Conservation (phyloP, 1,284 basidiomycete genomes). For the Apiotrichum gracile region DNA sequence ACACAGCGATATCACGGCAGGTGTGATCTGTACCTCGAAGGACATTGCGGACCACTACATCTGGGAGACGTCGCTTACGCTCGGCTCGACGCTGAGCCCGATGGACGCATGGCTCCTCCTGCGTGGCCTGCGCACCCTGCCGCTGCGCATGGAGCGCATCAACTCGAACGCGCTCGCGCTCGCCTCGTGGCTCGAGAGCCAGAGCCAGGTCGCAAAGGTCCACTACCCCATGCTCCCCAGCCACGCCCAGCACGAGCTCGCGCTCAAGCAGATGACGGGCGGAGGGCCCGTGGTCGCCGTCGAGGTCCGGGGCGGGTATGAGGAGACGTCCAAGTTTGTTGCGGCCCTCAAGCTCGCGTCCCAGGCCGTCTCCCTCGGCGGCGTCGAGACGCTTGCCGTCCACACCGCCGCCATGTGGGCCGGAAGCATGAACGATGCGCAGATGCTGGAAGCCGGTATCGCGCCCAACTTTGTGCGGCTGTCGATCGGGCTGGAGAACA, state of each 20-base stretch:
- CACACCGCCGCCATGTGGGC: constrained; percentile 11
- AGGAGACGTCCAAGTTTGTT: constrained; percentile 5
- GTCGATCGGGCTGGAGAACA: constrained; percentile 9
- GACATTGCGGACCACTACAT: not conserved
- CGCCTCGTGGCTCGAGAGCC: constrained; percentile 7
- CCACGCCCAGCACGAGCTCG: constrained; percentile 10
- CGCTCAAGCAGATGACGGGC: constrained; percentile 11
- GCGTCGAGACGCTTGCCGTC: not conserved
- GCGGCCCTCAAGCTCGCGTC: constrained; percentile 7
- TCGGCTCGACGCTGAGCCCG: constrained; percentile 9
- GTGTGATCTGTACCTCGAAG: constrained; percentile 7
- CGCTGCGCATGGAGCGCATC: constrained; percentile 12
- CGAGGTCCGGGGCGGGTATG: constrained; percentile 8
- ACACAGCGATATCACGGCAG: constrained; percentile 13
- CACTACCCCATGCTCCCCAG: constrained; percentile 10
- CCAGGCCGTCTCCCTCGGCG: constrained; percentile 5
- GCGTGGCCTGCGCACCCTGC: constrained; percentile 9
- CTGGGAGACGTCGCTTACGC: constrained; percentile 11
- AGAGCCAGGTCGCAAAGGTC: constrained; percentile 4
- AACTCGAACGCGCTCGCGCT: constrained; percentile 11
- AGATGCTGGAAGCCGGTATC: constrained; percentile 9
- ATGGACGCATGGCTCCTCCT: constrained; percentile 14
- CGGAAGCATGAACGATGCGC: constrained; percentile 10
- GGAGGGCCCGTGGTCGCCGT: constrained; percentile 10
- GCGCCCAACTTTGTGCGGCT: constrained; percentile 12